phyloP scores from a whole-genome alignment of 176 grass and related monocot genomes.

The Rhipidocladum racemiflorum region DNA sequence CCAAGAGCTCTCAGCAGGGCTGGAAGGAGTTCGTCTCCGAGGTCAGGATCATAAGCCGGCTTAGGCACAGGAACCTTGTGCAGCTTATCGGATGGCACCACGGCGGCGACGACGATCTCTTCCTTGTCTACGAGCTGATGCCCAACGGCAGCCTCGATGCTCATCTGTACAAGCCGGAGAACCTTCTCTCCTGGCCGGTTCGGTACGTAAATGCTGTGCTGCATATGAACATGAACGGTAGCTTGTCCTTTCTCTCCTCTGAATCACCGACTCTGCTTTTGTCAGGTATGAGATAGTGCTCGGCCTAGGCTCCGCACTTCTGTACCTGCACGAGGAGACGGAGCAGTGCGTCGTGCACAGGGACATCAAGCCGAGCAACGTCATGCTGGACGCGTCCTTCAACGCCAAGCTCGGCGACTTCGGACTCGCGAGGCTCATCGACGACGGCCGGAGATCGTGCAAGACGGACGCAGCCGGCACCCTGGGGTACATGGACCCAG shows the following conservation, averaged over 20 bases:
- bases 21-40: slow-evolving; percentile 54
- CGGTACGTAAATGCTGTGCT: too few relatives aligned
- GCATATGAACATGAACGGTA: too few relatives aligned
- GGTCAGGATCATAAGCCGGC: neutral
- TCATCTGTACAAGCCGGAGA: neutral
- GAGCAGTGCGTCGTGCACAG: slow-evolving; percentile 19
- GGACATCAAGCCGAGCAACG: slow-evolving; percentile 43
- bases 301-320: neutral
- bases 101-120: neutral
- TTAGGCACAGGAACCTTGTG: slow-evolving; percentile 39
- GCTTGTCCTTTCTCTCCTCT: too few relatives aligned
- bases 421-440: slow-evolving; percentile 31
- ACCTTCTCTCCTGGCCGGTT: neutral
- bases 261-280: too few relatives aligned
- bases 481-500: slow-evolving; percentile 37
- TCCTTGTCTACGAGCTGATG: slow-evolving; percentile 45
- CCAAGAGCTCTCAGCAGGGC: slow-evolving; percentile 27
- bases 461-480: slow-evolving; percentile 26
- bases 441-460: slow-evolving; percentile 6
- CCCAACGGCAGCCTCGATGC: slow-evolving; percentile 53
- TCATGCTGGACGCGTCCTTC: slow-evolving; percentile 31
- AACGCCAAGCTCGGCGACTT: slow-evolving; percentile 47
- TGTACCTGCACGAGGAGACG: neutral
- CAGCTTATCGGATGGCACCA: slow-evolving; percentile 13
- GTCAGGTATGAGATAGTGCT: neutral